These are phyloP conservation scores for Hamamelis virginiana DNA, from an alignment of 164 flowering plant genomes.

Conservation along the genomic window DNA sequence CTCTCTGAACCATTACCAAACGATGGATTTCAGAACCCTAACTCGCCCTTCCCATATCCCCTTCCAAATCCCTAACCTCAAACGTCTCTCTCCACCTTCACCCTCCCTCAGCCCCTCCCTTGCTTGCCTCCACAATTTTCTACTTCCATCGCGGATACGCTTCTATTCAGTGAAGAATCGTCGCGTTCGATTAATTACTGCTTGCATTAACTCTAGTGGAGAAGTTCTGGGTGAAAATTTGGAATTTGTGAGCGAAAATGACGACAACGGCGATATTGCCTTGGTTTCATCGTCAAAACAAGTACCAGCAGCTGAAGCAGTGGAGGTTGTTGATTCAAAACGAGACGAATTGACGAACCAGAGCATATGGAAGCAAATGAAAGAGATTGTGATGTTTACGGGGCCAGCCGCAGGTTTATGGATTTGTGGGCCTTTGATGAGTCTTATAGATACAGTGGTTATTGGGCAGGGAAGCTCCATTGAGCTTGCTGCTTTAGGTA, in stretches of 20 bases:
- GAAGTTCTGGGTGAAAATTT: constrained; percentile 10
- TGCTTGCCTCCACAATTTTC: neutral
- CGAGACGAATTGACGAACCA: constrained; percentile 40
- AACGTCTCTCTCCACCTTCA: constrained; percentile 7
- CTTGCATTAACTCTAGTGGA: constrained; percentile 24
- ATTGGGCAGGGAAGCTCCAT: constrained; percentile 90
- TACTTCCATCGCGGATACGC: neutral
- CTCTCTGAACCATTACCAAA: neutral
- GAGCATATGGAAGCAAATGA: constrained; percentile 66
- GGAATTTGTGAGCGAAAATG: neutral
- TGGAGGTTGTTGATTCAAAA: constrained; percentile 11
- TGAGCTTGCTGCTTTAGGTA: constrained; percentile 97
- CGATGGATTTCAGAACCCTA: constrained; percentile 22
- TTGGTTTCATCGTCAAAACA: neutral
- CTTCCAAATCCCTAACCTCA: constrained; percentile 10
- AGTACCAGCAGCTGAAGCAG: constrained; percentile 3
- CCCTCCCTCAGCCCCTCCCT: neutral
- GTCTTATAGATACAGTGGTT: constrained; percentile 92
- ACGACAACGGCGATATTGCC: neutral
- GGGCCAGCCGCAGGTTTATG: constrained; percentile 90
- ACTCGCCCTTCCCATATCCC: neutral
- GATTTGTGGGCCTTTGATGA: constrained; percentile 91
- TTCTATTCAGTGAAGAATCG: neutral
- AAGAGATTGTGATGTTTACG: constrained; percentile 75
- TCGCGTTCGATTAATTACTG: neutral